Base-by-base conservation (phyloP, 768 basidiomycete genomes). In the Pisolithus microcarpus region DNA sequence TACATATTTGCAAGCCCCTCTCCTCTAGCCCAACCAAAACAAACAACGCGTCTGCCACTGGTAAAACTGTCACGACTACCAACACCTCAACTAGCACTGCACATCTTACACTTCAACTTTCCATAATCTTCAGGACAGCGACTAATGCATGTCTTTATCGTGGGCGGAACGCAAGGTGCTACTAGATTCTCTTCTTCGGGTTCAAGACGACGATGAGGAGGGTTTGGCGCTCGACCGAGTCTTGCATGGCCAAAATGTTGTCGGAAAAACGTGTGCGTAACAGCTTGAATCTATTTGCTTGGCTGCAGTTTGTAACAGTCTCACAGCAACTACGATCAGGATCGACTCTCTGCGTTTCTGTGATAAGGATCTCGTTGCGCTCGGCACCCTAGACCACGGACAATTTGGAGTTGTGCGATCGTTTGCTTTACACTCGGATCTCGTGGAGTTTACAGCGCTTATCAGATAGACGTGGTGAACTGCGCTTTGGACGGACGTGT, bases 381-480 rank as follows among this genome's bases (percentile, higher is more conserved):
- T 88, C 6, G 90, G 90, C 2, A 81, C 82, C 3, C 67, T 95
- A 48, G 92, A 91, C 59, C 81, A 82, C 42, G 93, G 92, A 7
- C 91, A 93, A 65, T 95, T 86, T 63, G 91, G 90, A 50, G 75
- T 83, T 50, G 92, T 92, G 59, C 59, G 85, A 71, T 10, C 6
- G 9, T 49, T 47, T 30, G 2, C 36, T 21, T 48, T 48, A 11
- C 19, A 15, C 19, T 38, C 18, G 10, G 7, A 38, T 34, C 4
- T 30, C 15, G 18, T 38, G n/a, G 18, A n/a, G 39, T 57, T 46
- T 37, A 57, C 11, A 24, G 28, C 10, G 18, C n/a, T 38, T 39
- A 24, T 19, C 57, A 96, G 93, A 85, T 95, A 47, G 87, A 94
- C 56, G 79, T 92, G 8, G 91, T 93, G 15, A 81, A 75, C 34